Evolutionary conservation across 345 rosid species (phyloP).

Genomic region (Aegle marmelos): DNA sequence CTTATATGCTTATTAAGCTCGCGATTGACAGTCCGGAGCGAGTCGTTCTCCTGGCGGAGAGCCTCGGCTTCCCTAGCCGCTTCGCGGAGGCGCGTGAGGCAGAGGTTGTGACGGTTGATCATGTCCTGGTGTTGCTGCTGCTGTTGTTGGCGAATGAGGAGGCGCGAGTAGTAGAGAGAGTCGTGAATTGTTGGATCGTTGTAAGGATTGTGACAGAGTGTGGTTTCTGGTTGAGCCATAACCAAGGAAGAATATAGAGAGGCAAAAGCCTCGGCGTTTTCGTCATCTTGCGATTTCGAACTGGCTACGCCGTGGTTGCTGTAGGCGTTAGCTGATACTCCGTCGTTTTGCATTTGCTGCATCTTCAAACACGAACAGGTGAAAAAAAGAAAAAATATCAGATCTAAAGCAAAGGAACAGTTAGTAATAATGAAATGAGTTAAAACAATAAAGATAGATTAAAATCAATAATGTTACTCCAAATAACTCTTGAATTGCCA

Average conservation of each 20-base stretch:
- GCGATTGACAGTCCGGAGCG: constrained; percentile 40
- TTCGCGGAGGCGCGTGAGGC: constrained; percentile 44
- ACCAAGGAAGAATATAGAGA: constrained; percentile 24
- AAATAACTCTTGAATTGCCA: neutral
- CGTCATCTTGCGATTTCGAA: constrained; percentile 9
- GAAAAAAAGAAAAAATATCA: neutral
- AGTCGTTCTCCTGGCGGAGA: constrained; percentile 41
- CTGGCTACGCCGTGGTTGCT: constrained; percentile 1
- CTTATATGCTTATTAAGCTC: constrained; percentile 44
- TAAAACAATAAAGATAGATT: neutral
- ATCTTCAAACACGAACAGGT: neutral
- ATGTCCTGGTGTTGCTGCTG: constrained; percentile 37
- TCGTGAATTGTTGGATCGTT: constrained; percentile 12
- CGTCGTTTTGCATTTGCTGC: constrained; percentile 31
- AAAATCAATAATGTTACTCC: neutral
- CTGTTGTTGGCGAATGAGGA: constrained; percentile 29
- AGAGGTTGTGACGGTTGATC: constrained; percentile 43
- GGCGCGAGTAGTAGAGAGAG: constrained; percentile 27
- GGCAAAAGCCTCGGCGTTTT: constrained; percentile 16
- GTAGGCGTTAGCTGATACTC: constrained; percentile 11
- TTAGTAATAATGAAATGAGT: neutral
- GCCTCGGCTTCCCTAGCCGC: constrained; percentile 35
- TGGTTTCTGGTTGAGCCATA: constrained; percentile 6
- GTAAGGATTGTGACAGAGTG: neutral
- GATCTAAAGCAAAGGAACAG: constrained; percentile 13